phyloP scores from a whole-genome alignment of 2,329 filamentous ascomycete genomes.

The Alternaria atra region DNA sequence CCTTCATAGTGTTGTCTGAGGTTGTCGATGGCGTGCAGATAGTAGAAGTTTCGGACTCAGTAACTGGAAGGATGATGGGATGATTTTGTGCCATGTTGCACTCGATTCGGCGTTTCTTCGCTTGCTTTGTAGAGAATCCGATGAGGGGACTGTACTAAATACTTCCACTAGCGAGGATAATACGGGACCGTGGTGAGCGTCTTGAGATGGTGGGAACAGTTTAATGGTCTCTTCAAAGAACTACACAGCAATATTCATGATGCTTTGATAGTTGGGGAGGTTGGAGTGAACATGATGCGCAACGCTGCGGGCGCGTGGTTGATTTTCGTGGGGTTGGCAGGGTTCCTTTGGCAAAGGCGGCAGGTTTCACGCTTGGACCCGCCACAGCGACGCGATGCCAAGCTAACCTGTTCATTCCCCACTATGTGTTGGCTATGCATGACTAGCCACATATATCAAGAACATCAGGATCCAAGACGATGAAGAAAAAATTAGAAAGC shows the following conservation, averaged over 20 bases:
- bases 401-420: no score
- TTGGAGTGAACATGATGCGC: background rate
- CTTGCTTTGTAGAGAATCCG: background rate
- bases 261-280: background rate
- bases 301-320: background rate
- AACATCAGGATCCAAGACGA: no score
- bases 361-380: background rate
- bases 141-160: background rate
- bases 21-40: constrained; percentile 13
- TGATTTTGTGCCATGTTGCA: constrained; percentile 10
- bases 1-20: constrained; percentile 12
- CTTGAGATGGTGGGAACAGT: background rate
- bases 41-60: constrained; percentile 8
- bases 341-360: background rate
- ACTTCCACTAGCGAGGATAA: background rate
- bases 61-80: background rate
- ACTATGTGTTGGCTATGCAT: no score
- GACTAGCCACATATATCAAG: no score
- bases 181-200: background rate
- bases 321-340: background rate
- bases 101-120: background rate
- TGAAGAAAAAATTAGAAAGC: no score
- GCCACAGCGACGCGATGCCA: background rate
- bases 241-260: background rate
- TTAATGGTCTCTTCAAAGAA: background rate